These are phyloP conservation scores for Candida peoriensis DNA, from an alignment of 805 yeast genomes.

Conservation along the genomic window DNA sequence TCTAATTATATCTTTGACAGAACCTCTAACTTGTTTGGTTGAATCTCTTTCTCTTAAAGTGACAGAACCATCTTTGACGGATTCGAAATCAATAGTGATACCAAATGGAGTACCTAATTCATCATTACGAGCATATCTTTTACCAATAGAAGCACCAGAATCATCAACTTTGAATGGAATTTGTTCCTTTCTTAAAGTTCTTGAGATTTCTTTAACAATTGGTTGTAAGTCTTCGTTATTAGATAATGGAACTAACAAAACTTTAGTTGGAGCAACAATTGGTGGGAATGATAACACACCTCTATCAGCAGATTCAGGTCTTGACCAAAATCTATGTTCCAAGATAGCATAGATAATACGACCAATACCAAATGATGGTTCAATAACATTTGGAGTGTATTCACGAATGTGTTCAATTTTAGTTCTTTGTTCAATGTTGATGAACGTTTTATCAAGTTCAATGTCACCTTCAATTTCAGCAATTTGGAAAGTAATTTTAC, in stretches of 20 bases:
- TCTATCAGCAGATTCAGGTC: conserved; percentile 87
- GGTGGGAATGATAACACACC: conserved; percentile 93
- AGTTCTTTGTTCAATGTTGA: conserved; percentile 71
- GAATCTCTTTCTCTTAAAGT: conserved; percentile 97
- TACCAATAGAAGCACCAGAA: conserved; percentile 95
- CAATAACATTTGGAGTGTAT: conserved; percentile 94
- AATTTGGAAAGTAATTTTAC: conserved; percentile 62
- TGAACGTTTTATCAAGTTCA: conserved; percentile 68
- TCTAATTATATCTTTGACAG: conserved; percentile 61
- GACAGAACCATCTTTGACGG: conserved; percentile 79
- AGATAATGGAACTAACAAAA: conserved; percentile 89
- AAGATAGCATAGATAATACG: conserved; percentile 90
- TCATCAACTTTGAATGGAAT: conserved; percentile 96
- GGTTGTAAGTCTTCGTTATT: conserved; percentile 77
- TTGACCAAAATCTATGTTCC: conserved; percentile 93
- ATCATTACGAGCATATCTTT: conserved; percentile 96
- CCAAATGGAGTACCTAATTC: conserved; percentile 99
- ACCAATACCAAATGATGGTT: conserved; percentile 99
- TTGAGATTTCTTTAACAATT: conserved; percentile 62
- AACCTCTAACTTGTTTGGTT: conserved; percentile 94
- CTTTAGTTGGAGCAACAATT: conserved; percentile 95
- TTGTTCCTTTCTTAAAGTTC: conserved; percentile 68
- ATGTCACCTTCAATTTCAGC: conserved; percentile 60
- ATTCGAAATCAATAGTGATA: conserved; percentile 92
- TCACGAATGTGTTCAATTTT: conserved; percentile 90